phyloP scores from a whole-genome alignment of 2,329 filamentous ascomycete species.

The Epichloe sp. region DNA sequence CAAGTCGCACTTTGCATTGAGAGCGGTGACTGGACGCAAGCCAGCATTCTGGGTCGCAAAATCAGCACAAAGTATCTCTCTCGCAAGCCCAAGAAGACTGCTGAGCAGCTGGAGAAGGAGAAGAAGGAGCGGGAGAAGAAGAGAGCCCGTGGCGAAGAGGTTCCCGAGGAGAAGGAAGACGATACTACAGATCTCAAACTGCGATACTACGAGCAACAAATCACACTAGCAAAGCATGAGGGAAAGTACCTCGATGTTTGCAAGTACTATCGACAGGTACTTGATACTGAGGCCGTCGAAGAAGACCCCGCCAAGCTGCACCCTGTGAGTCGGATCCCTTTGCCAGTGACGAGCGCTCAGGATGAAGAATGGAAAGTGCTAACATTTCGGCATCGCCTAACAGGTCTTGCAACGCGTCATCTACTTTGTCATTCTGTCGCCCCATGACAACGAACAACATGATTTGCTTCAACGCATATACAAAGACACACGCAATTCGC shows the following conservation, averaged over 20 bases:
- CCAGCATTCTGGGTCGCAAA: constrained; percentile 85
- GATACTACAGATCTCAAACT: constrained; percentile 96
- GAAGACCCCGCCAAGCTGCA: constrained; percentile 75
- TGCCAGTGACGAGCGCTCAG: background rate
- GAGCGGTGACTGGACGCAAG: constrained; percentile 91
- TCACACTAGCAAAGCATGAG: constrained; percentile 88
- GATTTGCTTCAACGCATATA: constrained; percentile 91
- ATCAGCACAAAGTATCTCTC: constrained; percentile 90
- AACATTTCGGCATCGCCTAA: constrained; percentile 5
- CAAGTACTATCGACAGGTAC: constrained; percentile 94
- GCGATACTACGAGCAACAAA: constrained; percentile 93
- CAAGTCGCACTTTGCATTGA: constrained; percentile 93
- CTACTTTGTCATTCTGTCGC: constrained; percentile 92
- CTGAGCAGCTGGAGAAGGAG: constrained; percentile 83
- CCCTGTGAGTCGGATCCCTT: constrained; percentile 45
- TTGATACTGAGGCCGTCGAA: constrained; percentile 92
- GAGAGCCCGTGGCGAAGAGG: constrained; percentile 65
- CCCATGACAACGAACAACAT: constrained; percentile 97
- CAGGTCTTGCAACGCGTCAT: constrained; percentile 88
- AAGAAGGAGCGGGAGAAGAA: constrained; percentile 80
- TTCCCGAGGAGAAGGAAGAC: constrained; percentile 64
- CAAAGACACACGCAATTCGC: constrained; percentile 66
- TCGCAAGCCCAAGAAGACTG: constrained; percentile 79
- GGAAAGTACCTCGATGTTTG: constrained; percentile 94
- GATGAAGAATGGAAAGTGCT: background rate